These are phyloP conservation scores for Candida oleophila DNA, from an alignment of 805 yeast genomes.

Conservation along the genomic window DNA sequence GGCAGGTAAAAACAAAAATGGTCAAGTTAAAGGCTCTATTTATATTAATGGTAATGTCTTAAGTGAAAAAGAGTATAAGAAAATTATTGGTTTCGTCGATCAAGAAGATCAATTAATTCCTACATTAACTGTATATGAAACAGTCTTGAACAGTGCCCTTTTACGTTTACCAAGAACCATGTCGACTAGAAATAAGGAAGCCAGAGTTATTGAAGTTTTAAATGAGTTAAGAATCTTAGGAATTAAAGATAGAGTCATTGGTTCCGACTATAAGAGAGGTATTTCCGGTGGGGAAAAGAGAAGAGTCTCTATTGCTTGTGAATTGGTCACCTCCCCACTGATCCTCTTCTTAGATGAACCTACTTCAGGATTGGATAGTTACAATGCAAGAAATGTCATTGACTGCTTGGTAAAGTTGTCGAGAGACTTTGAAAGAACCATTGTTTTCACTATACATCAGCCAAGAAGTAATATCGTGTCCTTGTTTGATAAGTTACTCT, in stretches of 20 bases:
- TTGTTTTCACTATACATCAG: slow-evolving; percentile 92
- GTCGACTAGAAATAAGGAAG: slow-evolving; percentile 69
- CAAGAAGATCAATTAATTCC: slow-evolving; percentile 91
- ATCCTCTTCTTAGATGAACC: slow-evolving; percentile 87
- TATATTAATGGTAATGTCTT: slow-evolving; percentile 69
- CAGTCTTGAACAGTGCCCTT: slow-evolving; percentile 88
- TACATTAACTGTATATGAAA: slow-evolving; percentile 93
- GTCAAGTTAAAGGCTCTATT: slow-evolving; percentile 63
- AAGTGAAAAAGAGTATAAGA: slow-evolving; percentile 48
- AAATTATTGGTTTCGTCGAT: slow-evolving; percentile 89
- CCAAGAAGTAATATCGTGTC: slow-evolving; percentile 96
- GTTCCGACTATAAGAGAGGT: slow-evolving; percentile 87
- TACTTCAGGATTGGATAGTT: slow-evolving; percentile 93
- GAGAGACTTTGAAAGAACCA: slow-evolving; percentile 77
- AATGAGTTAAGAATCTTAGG: slow-evolving; percentile 79
- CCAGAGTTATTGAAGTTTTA: slow-evolving; percentile 81
- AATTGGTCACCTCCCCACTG: slow-evolving; percentile 84
- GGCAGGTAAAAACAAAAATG: slow-evolving; percentile 85
- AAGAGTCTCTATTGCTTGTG: slow-evolving; percentile 92
- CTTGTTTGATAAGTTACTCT: slow-evolving; percentile 75
- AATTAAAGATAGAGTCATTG: slow-evolving; percentile 83
- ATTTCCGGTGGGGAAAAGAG: slow-evolving; percentile 92
- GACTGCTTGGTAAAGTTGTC: slow-evolving; percentile 82
- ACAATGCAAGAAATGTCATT: slow-evolving; percentile 87
- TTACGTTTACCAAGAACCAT: slow-evolving; percentile 80